Base-by-base conservation (phyloP, 129 eudicot species). In the Flaveria brownii region DNA sequence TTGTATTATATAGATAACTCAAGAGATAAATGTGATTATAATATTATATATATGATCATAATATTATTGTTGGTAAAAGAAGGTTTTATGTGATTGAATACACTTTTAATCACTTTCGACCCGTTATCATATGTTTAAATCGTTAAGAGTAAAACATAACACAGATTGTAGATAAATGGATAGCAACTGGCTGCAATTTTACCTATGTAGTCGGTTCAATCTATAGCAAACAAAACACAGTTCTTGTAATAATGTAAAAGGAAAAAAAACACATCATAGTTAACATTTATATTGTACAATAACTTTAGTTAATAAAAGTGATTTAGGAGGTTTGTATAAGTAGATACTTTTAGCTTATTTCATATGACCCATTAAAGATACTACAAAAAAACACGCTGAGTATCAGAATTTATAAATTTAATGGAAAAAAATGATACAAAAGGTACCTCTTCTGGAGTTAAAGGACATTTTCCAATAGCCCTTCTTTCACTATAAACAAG, bases 381-480 rank as follows among this genome's bases (percentile, higher is more conserved):
- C 28, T 3, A 4, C 18, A 6, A 28, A 30, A 63, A 30, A 63
- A 63, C 45, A 8, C 0, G 12, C 22, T 45, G 5, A 2, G 45
- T 63, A 15, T 63, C 20, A 25, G 13, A 26, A 28, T 61, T 30
- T 30, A 63, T 17, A 63, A 62, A 0, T 28, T 28, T 28, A 30
- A 15, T 61, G 49, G 6, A 12, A 4, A 23, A 30, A 28, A 30
- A 14, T 4, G 68, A 52, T 36, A 12, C 11, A 54, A 71, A 22
- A 63, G 67, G 77, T 83, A 94, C 99, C 94, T 94, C 97, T 86
- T 94, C 99, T 46, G 99, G 97, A 75, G 99, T 94, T 50, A 94
- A 70, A 23, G 99, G 99, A 54, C 99, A 94, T 85, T 91, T 94
- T 5, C 99, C 99, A 50, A 93, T 93, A 30, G 91, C 91, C 79